phyloP scores from a whole-genome alignment of 2,329 filamentous ascomycete genomes.

The Talaromyces atroroseus region DNA sequence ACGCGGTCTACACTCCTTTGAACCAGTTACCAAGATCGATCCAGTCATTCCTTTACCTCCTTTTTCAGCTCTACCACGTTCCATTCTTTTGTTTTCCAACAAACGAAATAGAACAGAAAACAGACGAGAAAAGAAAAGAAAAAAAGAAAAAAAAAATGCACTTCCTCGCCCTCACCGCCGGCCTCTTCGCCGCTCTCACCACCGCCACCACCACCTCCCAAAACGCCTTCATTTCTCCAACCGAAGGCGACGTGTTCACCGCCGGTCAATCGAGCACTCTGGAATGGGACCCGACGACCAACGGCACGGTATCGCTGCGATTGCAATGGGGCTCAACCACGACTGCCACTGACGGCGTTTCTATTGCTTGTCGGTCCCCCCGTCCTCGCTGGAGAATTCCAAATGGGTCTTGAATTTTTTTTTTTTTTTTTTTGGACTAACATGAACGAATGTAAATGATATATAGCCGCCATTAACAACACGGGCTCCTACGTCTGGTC shows the following conservation, averaged over 20 bases:
- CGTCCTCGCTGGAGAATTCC: too few species aligned
- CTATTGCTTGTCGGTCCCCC: slow-evolving; percentile 39
- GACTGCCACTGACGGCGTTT: slow-evolving; percentile 36
- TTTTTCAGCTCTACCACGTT: slow-evolving; percentile 4
- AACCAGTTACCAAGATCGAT: neutral
- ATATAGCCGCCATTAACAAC: slow-evolving; percentile 44
- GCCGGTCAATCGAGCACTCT: slow-evolving; percentile 45
- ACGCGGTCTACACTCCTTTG: neutral
- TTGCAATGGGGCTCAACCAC: slow-evolving; percentile 42
- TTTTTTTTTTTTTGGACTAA: too few species aligned
- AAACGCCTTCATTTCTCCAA: slow-evolving; percentile 48
- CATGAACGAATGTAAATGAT: too few species aligned
- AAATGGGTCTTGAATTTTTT: too few species aligned
- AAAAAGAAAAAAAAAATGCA: slow-evolving; percentile 9
- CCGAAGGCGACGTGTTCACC: slow-evolving; percentile 38
- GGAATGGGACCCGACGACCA: slow-evolving; percentile 46
- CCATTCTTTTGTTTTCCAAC: too few species aligned
- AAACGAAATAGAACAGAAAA: too few species aligned
- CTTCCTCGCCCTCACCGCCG: slow-evolving; percentile 25
- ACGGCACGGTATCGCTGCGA: slow-evolving; percentile 48
- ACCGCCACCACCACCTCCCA: slow-evolving; percentile 40
- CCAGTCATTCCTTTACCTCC: neutral
- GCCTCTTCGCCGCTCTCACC: slow-evolving; percentile 42
- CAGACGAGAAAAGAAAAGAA: too few species aligned
- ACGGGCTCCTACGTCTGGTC: slow-evolving; percentile 46